phyloP scores from a whole-genome alignment of 1,139 yeast genomes.

The Sugiyamaella neomexicana region DNA sequence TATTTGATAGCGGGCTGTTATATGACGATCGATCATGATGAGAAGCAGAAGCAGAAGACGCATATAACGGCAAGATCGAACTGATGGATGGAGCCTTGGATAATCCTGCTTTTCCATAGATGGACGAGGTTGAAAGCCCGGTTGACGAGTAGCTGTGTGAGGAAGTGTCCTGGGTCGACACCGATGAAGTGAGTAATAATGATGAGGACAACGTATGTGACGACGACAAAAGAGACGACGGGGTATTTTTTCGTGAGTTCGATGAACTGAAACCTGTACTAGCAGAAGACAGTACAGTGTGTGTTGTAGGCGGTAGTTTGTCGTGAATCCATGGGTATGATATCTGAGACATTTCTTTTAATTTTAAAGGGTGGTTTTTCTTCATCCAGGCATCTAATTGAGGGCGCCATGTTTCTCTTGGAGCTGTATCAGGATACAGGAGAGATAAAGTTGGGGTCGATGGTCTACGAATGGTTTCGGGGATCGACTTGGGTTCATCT shows the following conservation, averaged over 20 bases:
- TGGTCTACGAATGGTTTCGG: not conserved
- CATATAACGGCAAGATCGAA: constrained; percentile 12
- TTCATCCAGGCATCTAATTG: constrained; percentile 43
- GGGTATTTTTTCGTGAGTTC: not conserved
- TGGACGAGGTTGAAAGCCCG: constrained; percentile 15
- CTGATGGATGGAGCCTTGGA: constrained; percentile 16
- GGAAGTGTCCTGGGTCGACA: constrained; percentile 6
- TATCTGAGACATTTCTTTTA: constrained; percentile 29
- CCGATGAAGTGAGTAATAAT: constrained; percentile 1
- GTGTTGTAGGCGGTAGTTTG: constrained; percentile 17
- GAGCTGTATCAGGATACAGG: constrained; percentile 45
- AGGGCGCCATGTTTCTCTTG: constrained; percentile 42
- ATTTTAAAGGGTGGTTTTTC: constrained; percentile 32
- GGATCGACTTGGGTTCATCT: not conserved
- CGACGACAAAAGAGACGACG: constrained; percentile 11
- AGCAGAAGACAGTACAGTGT: constrained; percentile 11
- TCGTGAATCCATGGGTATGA: constrained; percentile 22
- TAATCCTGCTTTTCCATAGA: constrained; percentile 14
- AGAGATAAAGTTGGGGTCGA: constrained; percentile 30
- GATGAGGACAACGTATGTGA: not conserved
- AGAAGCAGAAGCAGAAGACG: constrained; percentile 17
- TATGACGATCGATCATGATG: constrained; percentile 18
- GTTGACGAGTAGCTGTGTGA: not conserved
- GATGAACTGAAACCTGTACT: constrained; percentile 14
- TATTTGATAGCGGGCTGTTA: not conserved